Conservation (phyloP, 495 filamentous ascomycete species). For the Delitschia confertaspora region DNA sequence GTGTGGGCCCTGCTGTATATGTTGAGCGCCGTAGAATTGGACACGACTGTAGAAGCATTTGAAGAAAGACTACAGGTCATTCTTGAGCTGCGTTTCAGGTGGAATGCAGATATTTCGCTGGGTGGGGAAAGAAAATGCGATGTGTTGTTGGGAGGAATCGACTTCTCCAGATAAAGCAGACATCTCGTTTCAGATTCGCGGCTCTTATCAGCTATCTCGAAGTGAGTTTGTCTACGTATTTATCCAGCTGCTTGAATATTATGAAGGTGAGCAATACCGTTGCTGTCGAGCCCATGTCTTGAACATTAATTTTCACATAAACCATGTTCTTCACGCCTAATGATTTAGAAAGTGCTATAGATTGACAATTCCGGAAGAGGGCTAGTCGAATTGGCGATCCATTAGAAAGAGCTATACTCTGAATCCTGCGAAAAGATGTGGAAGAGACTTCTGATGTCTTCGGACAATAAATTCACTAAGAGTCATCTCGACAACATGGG, state of each 20-base stretch:
- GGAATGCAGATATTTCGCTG: conserved; percentile 45
- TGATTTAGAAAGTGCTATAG: too few species aligned
- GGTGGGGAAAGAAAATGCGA: too few species aligned
- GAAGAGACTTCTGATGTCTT: conserved; percentile 38
- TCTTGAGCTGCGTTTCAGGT: conserved; percentile 36
- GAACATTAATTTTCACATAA: conserved; percentile 1
- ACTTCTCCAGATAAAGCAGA: conserved; percentile 68
- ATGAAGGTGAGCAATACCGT: conserved; percentile 46
- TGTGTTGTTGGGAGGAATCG: too few species aligned
- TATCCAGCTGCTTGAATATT: conserved; percentile 47
- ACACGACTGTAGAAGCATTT: conserved; percentile 30
- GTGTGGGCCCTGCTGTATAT: conserved; percentile 37
- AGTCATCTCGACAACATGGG: conserved; percentile 38
- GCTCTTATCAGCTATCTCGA: conserved; percentile 34
- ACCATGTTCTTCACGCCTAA: conserved; percentile 35
- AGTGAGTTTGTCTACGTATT: conserved; percentile 42
- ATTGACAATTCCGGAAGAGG: too few species aligned
- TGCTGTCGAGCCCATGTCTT: conserved; percentile 38
- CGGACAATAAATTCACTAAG: conserved; percentile 35
- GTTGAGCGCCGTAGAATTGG: conserved; percentile 37
- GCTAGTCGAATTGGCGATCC: too few species aligned
- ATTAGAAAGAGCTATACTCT: conserved; percentile 34
- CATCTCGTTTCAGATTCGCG: conserved; percentile 50
- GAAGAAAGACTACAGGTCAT: conserved; percentile 35
- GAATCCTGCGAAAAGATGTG: conserved; percentile 35